Evolutionary conservation across 176 grass and related monocot genomes (phyloP), one percentile per base, ranked within the genome.

Genomic region (bread wheat (Triticum aestivum)): DNA sequence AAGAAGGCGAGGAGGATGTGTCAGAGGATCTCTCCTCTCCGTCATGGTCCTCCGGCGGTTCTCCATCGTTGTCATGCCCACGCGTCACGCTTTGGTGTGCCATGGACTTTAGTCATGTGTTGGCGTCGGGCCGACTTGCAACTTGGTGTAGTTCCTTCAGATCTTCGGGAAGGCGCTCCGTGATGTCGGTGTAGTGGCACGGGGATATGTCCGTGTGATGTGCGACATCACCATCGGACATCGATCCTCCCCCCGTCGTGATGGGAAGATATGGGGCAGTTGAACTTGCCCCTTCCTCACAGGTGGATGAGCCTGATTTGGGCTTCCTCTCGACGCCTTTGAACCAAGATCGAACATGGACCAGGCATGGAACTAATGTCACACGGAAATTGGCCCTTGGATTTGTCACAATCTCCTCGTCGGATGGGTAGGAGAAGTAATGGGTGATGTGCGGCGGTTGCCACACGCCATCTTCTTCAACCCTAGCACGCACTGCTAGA

Each of bases 21-120:
- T 75, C 24, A 2, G 13, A 47, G 15, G 12, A 12, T 13, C 49
- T 42, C 11, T 15, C 37, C 11, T 51, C 72, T 0, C 12, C 44
- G 29, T 3, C 29, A 3, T 3, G 21, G 11, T 21, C 20, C 8
- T 73, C 37, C 0, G 2, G 20, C 2, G 11, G 5, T 20, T 24
- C 4, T 3, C 3, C 42, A 1, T 7, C 11, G 0, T 1, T 0
- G 7, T 24, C n/a, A 11, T 42, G 20, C 1, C 0, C 23, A 0
- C 0, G 11, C 0, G 12, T 23, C 42, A 51, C 2, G 14, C 72
- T 23, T 49, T 29, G 2, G 11, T 3, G 72, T 51, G 72, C 72
- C 23, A 75, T 17, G 7, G 23, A 3, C 26, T 8, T 75, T 30
- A 51, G 26, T 3, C 24, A 23, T 0, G 24, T 51, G 27, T 7